A percentile compares a stretch with the other conserved stretches of the same genome.
Evolutionary conservation across 345 rosid species (phyloP).

Genomic region (Noccaea bulbosa): DNA sequence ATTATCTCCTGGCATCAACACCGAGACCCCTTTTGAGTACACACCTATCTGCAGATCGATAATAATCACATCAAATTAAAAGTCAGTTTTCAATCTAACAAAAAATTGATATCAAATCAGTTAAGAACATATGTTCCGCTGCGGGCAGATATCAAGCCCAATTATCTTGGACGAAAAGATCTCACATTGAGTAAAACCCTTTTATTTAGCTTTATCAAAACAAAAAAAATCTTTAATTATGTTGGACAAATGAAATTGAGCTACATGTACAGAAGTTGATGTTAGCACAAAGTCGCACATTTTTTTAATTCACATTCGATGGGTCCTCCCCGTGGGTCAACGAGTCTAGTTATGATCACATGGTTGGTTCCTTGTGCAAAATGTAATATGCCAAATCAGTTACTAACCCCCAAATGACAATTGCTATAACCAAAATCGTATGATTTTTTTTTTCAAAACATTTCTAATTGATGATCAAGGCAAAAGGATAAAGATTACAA

Average conservation of each 20-base stretch:
- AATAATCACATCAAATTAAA: not conserved
- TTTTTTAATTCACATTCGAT: not conserved
- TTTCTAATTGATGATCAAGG: not conserved
- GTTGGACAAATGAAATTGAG: constrained; percentile 15
- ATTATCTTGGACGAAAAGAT: no score
- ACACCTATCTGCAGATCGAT: constrained; percentile 60
- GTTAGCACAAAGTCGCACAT: not conserved
- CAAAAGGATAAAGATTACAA: not conserved
- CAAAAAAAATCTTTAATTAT: not conserved
- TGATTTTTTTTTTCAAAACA: not conserved
- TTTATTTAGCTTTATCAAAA: no score
- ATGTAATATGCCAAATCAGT: not conserved
- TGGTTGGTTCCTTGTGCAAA: constrained; percentile 11
- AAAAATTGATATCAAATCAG: not conserved
- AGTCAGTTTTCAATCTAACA: not conserved
- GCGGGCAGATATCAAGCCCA: no score
- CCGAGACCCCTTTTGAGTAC: constrained; percentile 76
- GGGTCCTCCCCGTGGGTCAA: constrained; percentile 24
- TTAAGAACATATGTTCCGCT: constrained; percentile 22
- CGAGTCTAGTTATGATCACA: constrained; percentile 28
- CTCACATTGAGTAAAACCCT: no score
- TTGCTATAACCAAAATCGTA: constrained; percentile 18
- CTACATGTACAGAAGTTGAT: not conserved
- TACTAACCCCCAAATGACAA: not conserved
- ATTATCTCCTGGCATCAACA: constrained; percentile 80